Evolutionary conservation across 257 asterid genomes (phyloP).

Genomic region (Cinchona pubescens): DNA sequence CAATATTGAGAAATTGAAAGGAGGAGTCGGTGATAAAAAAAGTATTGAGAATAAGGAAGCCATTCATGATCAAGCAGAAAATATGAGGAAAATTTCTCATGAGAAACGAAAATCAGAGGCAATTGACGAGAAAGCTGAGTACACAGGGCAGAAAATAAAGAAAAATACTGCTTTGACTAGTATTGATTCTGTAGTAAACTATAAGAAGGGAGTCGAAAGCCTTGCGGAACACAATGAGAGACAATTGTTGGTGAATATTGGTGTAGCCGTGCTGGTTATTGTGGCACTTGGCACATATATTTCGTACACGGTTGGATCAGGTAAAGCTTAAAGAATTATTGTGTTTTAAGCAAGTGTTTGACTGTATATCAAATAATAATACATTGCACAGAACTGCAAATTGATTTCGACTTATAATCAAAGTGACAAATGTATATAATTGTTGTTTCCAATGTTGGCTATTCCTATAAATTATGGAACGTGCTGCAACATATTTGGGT

Average conservation of each 20-base stretch:
- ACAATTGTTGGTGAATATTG: slow-evolving; percentile 62
- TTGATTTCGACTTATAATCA: neutral
- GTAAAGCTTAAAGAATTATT: neutral
- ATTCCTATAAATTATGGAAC: too few relatives aligned
- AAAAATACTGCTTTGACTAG: slow-evolving; percentile 12
- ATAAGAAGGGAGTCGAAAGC: slow-evolving; percentile 38
- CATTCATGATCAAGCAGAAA: slow-evolving; percentile 14
- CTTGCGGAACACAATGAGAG: slow-evolving; percentile 41
- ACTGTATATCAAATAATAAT: neutral
- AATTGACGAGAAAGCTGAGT: neutral
- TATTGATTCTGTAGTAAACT: slow-evolving; percentile 17
- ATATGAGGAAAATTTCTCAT: neutral
- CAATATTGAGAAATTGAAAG: slow-evolving; percentile 9
- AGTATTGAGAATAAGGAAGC: slow-evolving; percentile 1
- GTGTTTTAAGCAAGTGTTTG: neutral
- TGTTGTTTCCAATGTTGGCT: neutral
- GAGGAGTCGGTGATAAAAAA: slow-evolving; percentile 23
- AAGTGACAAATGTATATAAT: neutral
- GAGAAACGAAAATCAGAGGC: neutral
- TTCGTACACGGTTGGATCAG: slow-evolving; percentile 29
- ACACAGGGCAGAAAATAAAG: slow-evolving; percentile 18
- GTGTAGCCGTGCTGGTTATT: slow-evolving; percentile 61
- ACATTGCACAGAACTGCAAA: neutral
- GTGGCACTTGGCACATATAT: slow-evolving; percentile 55
- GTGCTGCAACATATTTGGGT: too few relatives aligned